Base-by-base conservation (phyloP, 306 rosid genomes). In the Medicago lupulina region DNA sequence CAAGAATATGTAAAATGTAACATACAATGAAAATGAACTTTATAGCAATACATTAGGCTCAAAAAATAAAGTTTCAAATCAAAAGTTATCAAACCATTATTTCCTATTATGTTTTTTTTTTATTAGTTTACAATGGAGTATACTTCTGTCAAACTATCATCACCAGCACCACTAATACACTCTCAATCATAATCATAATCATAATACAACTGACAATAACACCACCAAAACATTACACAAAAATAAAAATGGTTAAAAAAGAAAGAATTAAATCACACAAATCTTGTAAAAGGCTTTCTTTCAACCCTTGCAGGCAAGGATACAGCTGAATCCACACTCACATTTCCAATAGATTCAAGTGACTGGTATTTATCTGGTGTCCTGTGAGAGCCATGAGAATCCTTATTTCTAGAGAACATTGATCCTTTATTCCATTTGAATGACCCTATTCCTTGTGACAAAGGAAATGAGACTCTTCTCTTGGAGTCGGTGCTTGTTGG, bases 251-350 rank as follows among this genome's bases (percentile, higher is more conserved):
- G 89, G 80, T 84, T 68, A 84, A 84, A 83, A 81, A 78, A 67
- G 82, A 81, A 81, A 67, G 82, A 81, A 81, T 63, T 15, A 74
- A 84, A 88, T 96, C 99, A 96, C 98, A 89, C 99, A 87, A 92
- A 92, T 96, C 99, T 82, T 83, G 89, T 90, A 90, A 96, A 96
- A 50, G 99, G 99, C 89, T 83, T 92, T 82, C 97, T 89, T 74
- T 92, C 97, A 55, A 89, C 86, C 28, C 89, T 91, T 5, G 84
- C 89, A 1, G 99, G 99, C 89, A 96, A 75, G 19, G 98, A 96
- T 44, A 83, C 84, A 0, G 96, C 83, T 39, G 99, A 96, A 85
- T 92, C 97, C 88, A 96, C 92, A 76, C 97, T 92, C 89, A 83
- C 49, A 66, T 91, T 81, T 41, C 88, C 92, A 73, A 88, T 2